Conservation (phyloP, 148 eudicot genomes). For the Dianthus caryophyllus region DNA sequence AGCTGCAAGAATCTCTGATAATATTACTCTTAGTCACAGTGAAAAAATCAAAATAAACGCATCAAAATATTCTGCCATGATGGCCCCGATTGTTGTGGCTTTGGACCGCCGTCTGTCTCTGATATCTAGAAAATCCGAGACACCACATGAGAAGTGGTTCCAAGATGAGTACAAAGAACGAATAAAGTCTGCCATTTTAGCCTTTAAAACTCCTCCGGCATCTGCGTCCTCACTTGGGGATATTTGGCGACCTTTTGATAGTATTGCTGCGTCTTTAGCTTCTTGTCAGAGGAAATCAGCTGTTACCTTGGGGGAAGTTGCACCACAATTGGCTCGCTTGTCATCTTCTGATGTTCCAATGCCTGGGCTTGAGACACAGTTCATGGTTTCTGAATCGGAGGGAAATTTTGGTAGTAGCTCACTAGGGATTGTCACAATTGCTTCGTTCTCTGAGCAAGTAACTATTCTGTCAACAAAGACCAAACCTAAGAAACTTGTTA, state of each 20-base stretch:
- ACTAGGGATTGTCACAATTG: slow-evolving; percentile 72
- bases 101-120: slow-evolving; percentile 92
- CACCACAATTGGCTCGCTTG: slow-evolving; percentile 75
- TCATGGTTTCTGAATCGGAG: slow-evolving; percentile 55
- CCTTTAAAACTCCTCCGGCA: slow-evolving; percentile 70
- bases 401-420: slow-evolving; percentile 32
- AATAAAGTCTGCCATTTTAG: slow-evolving; percentile 60
- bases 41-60: slow-evolving; percentile 92
- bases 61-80: slow-evolving; percentile 96
- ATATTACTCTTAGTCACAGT: slow-evolving; percentile 67
- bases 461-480: slow-evolving; percentile 87
- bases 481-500: slow-evolving; percentile 86
- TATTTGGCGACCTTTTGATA: slow-evolving; percentile 94
- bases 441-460: slow-evolving; percentile 82
- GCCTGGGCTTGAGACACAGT: slow-evolving; percentile 98
- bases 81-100: slow-evolving; percentile 93
- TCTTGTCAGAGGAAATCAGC: slow-evolving; percentile 88
- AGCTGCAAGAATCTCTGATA: slow-evolving; percentile 78
- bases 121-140: slow-evolving; percentile 76
- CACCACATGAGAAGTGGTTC: slow-evolving; percentile 97
- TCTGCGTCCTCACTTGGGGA: slow-evolving; percentile 77
- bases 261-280: slow-evolving; percentile 76
- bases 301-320: slow-evolving; percentile 74
- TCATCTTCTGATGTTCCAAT: slow-evolving; percentile 91
- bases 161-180: slow-evolving; percentile 68